phyloP scores from a whole-genome alignment of 805 yeast genomes.

The Metschnikowia similis region DNA sequence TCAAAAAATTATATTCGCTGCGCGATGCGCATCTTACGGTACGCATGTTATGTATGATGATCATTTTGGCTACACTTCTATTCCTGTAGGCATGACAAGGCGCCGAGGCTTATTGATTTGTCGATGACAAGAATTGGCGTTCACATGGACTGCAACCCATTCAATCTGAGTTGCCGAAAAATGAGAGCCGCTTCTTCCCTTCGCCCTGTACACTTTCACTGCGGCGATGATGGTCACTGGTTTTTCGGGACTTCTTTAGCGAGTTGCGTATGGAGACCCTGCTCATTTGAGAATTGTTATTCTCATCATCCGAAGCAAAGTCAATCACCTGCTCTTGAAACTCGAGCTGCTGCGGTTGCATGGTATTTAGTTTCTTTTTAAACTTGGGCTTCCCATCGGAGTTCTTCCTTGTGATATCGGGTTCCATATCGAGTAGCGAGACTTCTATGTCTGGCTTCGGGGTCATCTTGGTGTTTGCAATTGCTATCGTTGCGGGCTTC shows the following conservation, averaged over 20 bases:
- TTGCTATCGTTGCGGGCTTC: not conserved
- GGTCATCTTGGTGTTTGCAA: not conserved
- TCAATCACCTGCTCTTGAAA: conserved; percentile 43
- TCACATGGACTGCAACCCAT: no score
- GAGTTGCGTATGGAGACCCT: conserved; percentile 39
- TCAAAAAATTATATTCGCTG: not conserved
- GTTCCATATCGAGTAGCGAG: conserved; percentile 21
- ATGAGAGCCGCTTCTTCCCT: conserved; percentile 21
- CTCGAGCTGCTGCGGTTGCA: conserved; percentile 26
- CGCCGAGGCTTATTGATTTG: no score
- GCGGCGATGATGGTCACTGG: conserved; percentile 27
- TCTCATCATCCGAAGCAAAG: conserved; percentile 45
- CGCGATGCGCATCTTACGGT: conserved; percentile 3
- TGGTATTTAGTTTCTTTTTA: conserved; percentile 30
- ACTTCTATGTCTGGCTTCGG: not conserved
- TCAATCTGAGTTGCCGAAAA: conserved; percentile 17
- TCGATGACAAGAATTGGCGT: not conserved
- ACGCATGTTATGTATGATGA: not conserved
- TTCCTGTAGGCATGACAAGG: not conserved
- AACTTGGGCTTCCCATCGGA: conserved; percentile 22
- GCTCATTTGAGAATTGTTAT: conserved; percentile 34
- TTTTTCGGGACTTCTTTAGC: conserved; percentile 27
- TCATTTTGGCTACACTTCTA: not conserved
- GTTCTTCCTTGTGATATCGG: conserved; percentile 4
- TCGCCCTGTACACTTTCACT: conserved; percentile 24